Evolutionary conservation across 345 rosid genomes (phyloP).

Genomic region (Moringa oleifera): DNA sequence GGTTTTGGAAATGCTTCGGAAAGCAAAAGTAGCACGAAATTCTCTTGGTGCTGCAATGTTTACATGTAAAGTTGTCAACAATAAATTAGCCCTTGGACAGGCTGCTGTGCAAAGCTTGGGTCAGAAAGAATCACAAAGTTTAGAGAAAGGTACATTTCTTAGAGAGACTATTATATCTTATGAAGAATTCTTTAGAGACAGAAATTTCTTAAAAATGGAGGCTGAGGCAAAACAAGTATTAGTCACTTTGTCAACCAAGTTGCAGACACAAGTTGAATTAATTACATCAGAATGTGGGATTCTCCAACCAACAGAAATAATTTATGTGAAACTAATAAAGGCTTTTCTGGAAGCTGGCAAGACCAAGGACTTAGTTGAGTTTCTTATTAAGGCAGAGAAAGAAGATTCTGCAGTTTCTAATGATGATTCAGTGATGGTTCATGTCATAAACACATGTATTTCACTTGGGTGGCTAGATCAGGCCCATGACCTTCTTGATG

Average conservation of each 20-base stretch:
- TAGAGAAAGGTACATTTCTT: conserved; percentile 8
- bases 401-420: conserved; percentile 60
- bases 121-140: conserved; percentile 16
- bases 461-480: conserved; percentile 83
- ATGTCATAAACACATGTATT: conserved; percentile 73
- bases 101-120: conserved; percentile 20
- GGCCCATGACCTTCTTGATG: conserved; percentile 92
- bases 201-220: conserved; percentile 47
- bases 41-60: conserved; percentile 63
- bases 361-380: conserved; percentile 64
- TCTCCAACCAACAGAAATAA: conserved; percentile 72
- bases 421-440: conserved; percentile 61
- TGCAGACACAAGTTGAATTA: conserved; percentile 53
- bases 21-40: conserved; percentile 69
- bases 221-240: conserved; percentile 62
- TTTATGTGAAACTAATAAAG: conserved; percentile 65
- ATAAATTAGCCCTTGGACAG: conserved; percentile 16
- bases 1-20: conserved; percentile 83
- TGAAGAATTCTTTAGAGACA: conserved; percentile 54
- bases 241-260: conserved; percentile 39
- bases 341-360: conserved; percentile 75
- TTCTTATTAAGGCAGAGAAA: conserved; percentile 68
- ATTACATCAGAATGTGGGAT: conserved; percentile 68
- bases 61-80: conserved; percentile 20
- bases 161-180: conserved; percentile 29